phyloP scores from a whole-genome alignment of 139 green algal species.

The Coelastrella sp. region DNA sequence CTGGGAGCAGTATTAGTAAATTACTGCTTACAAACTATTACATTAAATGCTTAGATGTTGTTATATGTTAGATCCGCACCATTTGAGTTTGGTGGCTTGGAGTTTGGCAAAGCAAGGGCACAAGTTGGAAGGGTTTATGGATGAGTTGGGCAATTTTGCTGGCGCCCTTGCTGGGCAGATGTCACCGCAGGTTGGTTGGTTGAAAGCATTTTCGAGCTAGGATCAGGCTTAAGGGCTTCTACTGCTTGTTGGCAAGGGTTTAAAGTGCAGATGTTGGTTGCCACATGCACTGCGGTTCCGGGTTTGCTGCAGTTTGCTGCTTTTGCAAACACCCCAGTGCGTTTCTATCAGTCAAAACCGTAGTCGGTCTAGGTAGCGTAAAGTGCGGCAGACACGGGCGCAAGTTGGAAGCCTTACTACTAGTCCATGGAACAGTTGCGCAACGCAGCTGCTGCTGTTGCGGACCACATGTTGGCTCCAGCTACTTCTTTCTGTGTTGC shows the following conservation, averaged over 20 bases:
- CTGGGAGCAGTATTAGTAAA: no score
- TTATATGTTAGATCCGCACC: not conserved
- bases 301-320: no score
- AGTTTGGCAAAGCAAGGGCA: slow-evolving; percentile 37
- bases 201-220: no score
- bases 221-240: no score
- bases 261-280: no score
- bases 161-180: slow-evolving; percentile 4
- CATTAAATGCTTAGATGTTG: no score
- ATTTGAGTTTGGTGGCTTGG: slow-evolving; percentile 27
- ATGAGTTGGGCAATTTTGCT: not conserved
- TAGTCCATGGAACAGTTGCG: not conserved
- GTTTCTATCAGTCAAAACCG: not conserved
- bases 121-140: slow-evolving; percentile 15
- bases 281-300: no score
- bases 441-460: not conserved
- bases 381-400: slow-evolving; percentile 23
- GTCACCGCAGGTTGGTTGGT: slow-evolving; percentile 4
- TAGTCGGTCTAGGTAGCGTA: slow-evolving; percentile 21
- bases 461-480: no score
- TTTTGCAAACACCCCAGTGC: no score
- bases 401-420: not conserved
- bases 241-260: no score
- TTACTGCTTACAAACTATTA: no score
- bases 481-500: no score